Evolutionary conservation across 345 rosid species (phyloP), one percentile per base, ranked within the genome.

Genomic region (Bruguiera gymnorhiza): DNA sequence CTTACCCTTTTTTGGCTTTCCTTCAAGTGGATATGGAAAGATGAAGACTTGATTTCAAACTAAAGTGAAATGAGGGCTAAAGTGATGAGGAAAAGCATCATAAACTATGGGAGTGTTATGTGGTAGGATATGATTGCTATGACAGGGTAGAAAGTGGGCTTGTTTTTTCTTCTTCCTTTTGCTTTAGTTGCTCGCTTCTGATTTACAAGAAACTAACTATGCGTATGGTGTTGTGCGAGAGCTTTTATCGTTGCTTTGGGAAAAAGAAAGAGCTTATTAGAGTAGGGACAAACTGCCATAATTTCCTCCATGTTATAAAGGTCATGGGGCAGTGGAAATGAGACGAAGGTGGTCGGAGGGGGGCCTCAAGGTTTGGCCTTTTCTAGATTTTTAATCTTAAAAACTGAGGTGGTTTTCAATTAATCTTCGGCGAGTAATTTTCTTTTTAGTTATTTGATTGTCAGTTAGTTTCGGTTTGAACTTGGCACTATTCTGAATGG

Each of bases 221-320:
- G 67, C 46, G 48, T 60, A 36, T 16, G 65, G 72, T 70, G 65
- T 30, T 82, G 74, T 63, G 68, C 39, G 54, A 65, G 68, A 69
- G 81, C 24, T 68, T 82, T 66, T 82, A 82, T 78, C 79, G 66
- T 65, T 66, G 76, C 82, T 31, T 23, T 52, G 54, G 31, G 62
- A 59, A 52, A 51, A 60, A 62, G 62, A 46, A 60, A 67, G 37
- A 31, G 34, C 54, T 32, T 19, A 9, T 2, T 23, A 46, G 76
- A 60, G 70, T 36, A 60, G 71, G 69, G 75, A 78, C 37, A 74
- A 73, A 65, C 43, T 66, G 77, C 84, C 90, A 79, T 83, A 74
- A 86, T 83, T 86, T 84, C 58, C 85, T 82, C 86, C 90, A 88
- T 86, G 89, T 86, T 86, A 83, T 69, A 74, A 79, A 85, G 87